Evolutionary conservation across 306 rosid species (phyloP).

Genomic region (Sechiopsis laciniata): DNA sequence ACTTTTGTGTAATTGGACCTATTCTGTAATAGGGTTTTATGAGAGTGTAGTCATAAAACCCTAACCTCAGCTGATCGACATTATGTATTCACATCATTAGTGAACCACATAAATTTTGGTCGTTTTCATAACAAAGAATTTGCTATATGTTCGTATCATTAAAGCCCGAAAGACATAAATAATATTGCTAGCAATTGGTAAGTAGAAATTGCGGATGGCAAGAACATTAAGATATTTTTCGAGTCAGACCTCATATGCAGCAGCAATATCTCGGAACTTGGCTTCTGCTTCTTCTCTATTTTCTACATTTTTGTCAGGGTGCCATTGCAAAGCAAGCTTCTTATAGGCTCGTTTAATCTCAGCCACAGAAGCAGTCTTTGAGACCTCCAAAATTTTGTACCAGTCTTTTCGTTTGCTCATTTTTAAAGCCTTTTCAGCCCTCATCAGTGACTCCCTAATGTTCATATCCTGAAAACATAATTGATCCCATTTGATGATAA

Average conservation of each 20-base stretch:
- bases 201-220: neutral
- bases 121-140: neutral
- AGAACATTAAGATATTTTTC: neutral
- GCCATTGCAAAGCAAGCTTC: constrained; percentile 98
- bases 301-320: constrained; percentile 91
- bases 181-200: neutral
- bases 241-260: constrained; percentile 77
- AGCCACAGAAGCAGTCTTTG: constrained; percentile 64
- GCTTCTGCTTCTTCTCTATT: constrained; percentile 93
- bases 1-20: too few species aligned
- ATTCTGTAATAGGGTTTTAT: too few species aligned
- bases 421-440: constrained; percentile 92
- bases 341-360: constrained; percentile 96
- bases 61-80: too few species aligned
- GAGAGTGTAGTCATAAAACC: too few species aligned
- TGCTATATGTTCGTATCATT: neutral
- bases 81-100: too few species aligned
- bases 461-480: constrained; percentile 61
- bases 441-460: constrained; percentile 73
- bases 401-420: constrained; percentile 96
- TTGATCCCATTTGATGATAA: neutral
- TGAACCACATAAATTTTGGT: too few species aligned
- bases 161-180: neutral
- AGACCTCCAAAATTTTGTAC: constrained; percentile 87
- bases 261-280: constrained; percentile 83